A percentile compares a stretch with the other conserved stretches of the same genome.
Evolutionary conservation across 352 stramenopile genomes (phyloP).

Genomic region (Globisporangium echinulatum): DNA sequence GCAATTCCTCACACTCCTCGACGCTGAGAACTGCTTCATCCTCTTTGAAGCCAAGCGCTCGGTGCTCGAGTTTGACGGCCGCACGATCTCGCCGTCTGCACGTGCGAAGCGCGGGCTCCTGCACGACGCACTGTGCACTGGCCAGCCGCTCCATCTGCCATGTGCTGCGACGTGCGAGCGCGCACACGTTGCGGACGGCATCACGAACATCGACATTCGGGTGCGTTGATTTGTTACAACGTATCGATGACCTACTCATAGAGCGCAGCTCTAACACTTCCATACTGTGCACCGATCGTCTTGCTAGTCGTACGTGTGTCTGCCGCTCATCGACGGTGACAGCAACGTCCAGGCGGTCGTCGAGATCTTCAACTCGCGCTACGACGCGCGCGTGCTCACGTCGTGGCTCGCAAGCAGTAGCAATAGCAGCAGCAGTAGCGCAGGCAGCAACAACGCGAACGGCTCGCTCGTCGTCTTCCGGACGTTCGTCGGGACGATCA

Average conservation of each 20-base stretch:
- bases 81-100: constrained; percentile 32
- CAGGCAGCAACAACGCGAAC: neutral
- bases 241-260: neutral
- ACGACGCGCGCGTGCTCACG: constrained; percentile 28
- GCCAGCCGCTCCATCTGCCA: constrained; percentile 33
- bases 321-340: constrained; percentile 55
- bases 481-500: constrained; percentile 48
- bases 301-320: constrained; percentile 50
- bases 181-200: constrained; percentile 17
- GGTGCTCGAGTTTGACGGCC: constrained; percentile 57
- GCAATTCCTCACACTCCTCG: constrained; percentile 56
- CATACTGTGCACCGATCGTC: too few species aligned
- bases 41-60: constrained; percentile 46
- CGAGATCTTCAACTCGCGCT: constrained; percentile 64
- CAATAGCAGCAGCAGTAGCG: neutral
- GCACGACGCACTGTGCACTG: constrained; percentile 17
- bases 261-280: too few species aligned
- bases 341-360: constrained; percentile 47
- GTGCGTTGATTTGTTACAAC: constrained; percentile 11
- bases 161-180: constrained; percentile 15
- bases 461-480: constrained; percentile 57
- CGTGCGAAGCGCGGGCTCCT: constrained; percentile 23
- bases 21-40: constrained; percentile 57
- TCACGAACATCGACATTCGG: constrained; percentile 35
- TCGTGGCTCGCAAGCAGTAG: constrained; percentile 32